Percentiles rank a stretch among this genome's conserved stretches.
Evolutionary conservation across 345 rosid species (phyloP).

Genomic region (Streptanthus diversifolius): DNA sequence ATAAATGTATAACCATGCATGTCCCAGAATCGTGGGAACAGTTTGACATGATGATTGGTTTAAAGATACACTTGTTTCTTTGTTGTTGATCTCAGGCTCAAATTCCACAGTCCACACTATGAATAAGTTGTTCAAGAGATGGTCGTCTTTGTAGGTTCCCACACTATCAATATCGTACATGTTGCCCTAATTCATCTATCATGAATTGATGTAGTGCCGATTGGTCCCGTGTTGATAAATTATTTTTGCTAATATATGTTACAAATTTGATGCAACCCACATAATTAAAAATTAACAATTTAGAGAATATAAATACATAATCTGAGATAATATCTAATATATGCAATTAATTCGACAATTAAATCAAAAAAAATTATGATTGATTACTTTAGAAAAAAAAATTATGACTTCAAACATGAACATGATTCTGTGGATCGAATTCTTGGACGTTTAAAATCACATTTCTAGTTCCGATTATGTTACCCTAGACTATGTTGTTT

Average conservation of each 20-base stretch:
- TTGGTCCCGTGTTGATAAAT: background rate
- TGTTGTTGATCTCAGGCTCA: background rate
- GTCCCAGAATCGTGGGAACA: constrained; percentile 14
- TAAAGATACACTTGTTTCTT: background rate
- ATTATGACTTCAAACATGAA: background rate
- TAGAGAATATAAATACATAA: background rate
- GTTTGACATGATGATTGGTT: constrained; percentile 14
- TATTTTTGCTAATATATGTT: background rate
- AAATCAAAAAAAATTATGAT: background rate
- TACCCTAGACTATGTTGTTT: background rate
- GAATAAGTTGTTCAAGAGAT: background rate
- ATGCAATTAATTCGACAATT: background rate
- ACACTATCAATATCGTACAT: background rate
- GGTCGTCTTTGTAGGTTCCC: constrained; percentile 17
- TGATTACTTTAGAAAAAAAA: background rate
- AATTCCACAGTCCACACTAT: constrained; percentile 8
- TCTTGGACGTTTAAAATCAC: background rate
- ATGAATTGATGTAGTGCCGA: background rate
- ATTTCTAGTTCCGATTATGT: background rate
- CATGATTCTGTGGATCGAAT: background rate
- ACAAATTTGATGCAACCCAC: background rate
- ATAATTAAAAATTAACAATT: background rate
- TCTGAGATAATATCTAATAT: background rate
- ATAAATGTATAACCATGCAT: constrained; percentile 8
- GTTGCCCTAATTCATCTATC: background rate